Base-by-base conservation (phyloP, 768 basidiomycete species). In the Cystobasidium tubakii region DNA sequence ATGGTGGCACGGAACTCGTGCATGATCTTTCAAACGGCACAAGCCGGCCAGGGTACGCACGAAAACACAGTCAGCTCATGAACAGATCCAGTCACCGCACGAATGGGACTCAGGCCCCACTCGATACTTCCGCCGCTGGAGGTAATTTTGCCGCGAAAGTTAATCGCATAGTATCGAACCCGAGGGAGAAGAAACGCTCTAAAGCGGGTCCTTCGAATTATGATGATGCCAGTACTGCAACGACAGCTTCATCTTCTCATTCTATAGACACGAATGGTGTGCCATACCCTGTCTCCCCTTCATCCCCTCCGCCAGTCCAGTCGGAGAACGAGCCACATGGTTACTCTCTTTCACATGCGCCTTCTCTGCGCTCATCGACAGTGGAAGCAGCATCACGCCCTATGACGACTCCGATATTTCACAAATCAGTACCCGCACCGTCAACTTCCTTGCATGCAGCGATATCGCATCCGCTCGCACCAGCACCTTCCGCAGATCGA, bases 191-290 rank as follows among this genome's bases (percentile, higher is more conserved):
- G 53, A 71, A 71, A 31, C 15, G 69, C 7, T 31, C 69, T 17
- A 71, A 71, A 71, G 69, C 69, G 7, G 69, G 69, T 4, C 69
- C 69, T 34, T 55, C 69, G 66, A 46, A n/a, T 29, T 25, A 42
- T 36, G 50, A 55, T 17, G 69, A 71, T 60, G 69, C 34, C 2
- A 53, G 46, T 43, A 67, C 50, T 10, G 50, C 44, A 9, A 43
- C 66, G 53, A 57, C 69, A 9, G 33, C 69, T 27, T 65, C 63
- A 36, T 39, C 34, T 46, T 65, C 63, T 19, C 63, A 65, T 43
- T 65, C 63, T 43, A 12, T 36, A 31, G 63, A 65, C 19, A 42
- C 63, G 33, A 65, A 65, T 27, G 39, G 57, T 23, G 57, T 25
- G 15, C 33, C 29, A 12, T 60, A 60, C 21, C 57, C 57, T 29